These are phyloP conservation scores for Plenodomus biglobosus DNA, from an alignment of 2,329 filamentous ascomycete genomes.

Conservation along the genomic window DNA sequence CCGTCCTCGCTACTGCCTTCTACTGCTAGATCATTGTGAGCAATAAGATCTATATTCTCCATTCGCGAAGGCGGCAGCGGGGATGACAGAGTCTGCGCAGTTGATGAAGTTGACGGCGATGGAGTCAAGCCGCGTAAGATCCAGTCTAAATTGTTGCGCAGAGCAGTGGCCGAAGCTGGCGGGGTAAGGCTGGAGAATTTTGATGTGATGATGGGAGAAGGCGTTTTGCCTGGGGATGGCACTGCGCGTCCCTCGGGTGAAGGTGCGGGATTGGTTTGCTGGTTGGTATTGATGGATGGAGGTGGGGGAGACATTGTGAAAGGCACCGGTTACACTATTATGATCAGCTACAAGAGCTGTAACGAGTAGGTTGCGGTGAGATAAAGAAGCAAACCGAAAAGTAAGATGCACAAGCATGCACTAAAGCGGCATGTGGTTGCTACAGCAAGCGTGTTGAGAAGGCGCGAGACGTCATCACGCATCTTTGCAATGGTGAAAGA, in stretches of 20 bases:
- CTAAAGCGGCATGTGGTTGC: not conserved
- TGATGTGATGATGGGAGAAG: not conserved
- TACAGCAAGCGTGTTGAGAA: not conserved
- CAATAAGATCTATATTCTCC: not conserved
- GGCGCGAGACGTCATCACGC: not conserved
- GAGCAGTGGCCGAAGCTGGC: not conserved
- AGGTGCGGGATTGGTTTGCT: no score
- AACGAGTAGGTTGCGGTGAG: no score
- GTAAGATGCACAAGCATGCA: no score
- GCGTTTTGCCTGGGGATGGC: not conserved
- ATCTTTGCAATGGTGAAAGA: constrained; percentile 1
- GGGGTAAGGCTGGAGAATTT: not conserved
- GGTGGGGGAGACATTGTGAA: not conserved
- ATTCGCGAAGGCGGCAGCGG: not conserved
- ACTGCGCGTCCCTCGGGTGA: not conserved
- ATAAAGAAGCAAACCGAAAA: no score
- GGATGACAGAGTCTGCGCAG: not conserved
- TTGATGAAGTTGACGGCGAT: not conserved
- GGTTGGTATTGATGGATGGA: no score
- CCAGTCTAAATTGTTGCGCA: not conserved
- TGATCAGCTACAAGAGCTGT: no score
- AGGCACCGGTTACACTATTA: no score
- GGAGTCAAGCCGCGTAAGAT: not conserved
- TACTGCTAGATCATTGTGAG: not conserved
- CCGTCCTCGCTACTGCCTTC: not conserved